A percentile compares a stretch with the other conserved stretches of the same genome.
Conservation (phyloP, 2,329 filamentous ascomycete species). For the Hypoxylon sp. region DNA sequence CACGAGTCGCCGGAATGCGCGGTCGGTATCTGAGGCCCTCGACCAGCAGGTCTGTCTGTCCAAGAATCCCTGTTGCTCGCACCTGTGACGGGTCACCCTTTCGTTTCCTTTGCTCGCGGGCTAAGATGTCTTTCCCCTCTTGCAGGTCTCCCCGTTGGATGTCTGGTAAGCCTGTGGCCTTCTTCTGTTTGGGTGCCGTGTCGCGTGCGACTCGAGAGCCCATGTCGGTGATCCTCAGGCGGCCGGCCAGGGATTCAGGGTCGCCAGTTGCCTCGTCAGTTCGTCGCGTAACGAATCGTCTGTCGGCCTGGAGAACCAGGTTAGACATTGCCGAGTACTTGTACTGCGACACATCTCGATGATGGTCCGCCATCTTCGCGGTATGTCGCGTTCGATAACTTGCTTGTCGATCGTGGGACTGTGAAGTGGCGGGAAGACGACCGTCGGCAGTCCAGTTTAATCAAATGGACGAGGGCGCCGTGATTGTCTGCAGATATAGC, state of each 20-base stretch:
- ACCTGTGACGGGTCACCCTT: slow-evolving; percentile 80
- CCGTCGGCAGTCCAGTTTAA: slow-evolving; percentile 47
- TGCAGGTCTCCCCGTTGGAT: slow-evolving; percentile 80
- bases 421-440: slow-evolving; percentile 30
- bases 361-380: slow-evolving; percentile 77
- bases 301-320: slow-evolving; percentile 99
- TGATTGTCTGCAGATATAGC: slow-evolving; percentile 40
- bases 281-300: slow-evolving; percentile 91
- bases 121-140: slow-evolving; percentile 86
- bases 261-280: slow-evolving; percentile 97
- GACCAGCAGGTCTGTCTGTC: slow-evolving; percentile 85
- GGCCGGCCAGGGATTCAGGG: slow-evolving; percentile 94
- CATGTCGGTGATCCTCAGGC: slow-evolving; percentile 95
- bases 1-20: slow-evolving; percentile 88
- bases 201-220: slow-evolving; percentile 85
- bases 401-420: slow-evolving; percentile 28
- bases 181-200: slow-evolving; percentile 83
- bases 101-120: slow-evolving; percentile 86
- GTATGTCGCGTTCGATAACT: slow-evolving; percentile 25
- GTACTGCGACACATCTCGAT: slow-evolving; percentile 92
- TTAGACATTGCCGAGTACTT: slow-evolving; percentile 99
- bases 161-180: slow-evolving; percentile 73
- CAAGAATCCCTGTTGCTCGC: slow-evolving; percentile 81
- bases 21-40: slow-evolving; percentile 94
- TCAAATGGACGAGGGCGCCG: slow-evolving; percentile 50